Evolutionary conservation across 2,329 filamentous ascomycete genomes (phyloP).

Genomic region (Amylocarpus encephaloides): DNA sequence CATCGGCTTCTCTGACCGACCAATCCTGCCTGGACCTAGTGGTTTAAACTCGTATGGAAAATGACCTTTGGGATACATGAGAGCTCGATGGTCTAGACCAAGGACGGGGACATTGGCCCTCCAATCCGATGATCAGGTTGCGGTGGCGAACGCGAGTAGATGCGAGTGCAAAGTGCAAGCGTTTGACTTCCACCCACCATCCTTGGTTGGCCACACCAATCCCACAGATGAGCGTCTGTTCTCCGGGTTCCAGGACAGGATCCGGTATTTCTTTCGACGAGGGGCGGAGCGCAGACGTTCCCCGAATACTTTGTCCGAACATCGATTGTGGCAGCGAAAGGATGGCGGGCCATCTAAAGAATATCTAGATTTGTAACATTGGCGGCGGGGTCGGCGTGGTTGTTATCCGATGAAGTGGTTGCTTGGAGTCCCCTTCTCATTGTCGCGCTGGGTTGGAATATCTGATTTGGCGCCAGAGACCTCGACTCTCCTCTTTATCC

Average conservation of each 20-base stretch:
- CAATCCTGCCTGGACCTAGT: too few species aligned
- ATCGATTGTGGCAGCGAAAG: conserved; percentile 1
- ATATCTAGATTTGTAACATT: conserved; percentile 1
- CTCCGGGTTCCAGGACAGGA: background rate
- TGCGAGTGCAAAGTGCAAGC: conserved; percentile 6
- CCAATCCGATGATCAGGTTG: background rate
- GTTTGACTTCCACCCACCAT: conserved; percentile 3
- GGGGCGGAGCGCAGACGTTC: too few species aligned
- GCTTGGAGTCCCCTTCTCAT: background rate
- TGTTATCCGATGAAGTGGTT: background rate
- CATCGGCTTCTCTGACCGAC: too few species aligned
- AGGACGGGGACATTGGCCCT: too few species aligned
- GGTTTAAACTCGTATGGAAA: too few species aligned
- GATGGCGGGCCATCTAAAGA: background rate
- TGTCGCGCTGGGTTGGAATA: background rate
- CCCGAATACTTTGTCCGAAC: background rate
- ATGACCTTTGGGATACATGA: too few species aligned
- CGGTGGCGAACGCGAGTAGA: conserved; percentile 4
- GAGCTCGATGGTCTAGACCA: too few species aligned
- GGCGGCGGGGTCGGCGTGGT: background rate
- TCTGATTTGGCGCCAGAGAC: background rate
- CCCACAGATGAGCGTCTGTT: background rate
- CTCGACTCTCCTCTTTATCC: background rate
- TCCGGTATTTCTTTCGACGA: too few species aligned
- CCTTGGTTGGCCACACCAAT: conserved; percentile 8